A percentile compares a stretch with the other conserved stretches of the same genome.
These are phyloP conservation scores for Ceratocystis smalleyi DNA, from an alignment of 2,329 filamentous ascomycete species.

Conservation along the genomic window DNA sequence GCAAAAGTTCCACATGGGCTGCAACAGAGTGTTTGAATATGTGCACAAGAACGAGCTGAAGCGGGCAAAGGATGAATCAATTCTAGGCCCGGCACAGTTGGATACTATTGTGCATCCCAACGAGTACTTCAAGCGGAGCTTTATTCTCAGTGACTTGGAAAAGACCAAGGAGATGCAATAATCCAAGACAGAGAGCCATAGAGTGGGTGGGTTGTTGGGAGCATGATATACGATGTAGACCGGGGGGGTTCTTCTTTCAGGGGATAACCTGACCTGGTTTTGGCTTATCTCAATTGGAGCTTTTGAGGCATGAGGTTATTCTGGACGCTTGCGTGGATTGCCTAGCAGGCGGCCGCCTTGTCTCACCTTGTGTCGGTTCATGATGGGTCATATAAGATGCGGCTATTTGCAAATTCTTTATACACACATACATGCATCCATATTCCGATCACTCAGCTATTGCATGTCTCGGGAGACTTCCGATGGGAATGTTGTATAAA, in stretches of 20 bases:
- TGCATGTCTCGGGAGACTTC: neutral
- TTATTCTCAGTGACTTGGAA: constrained; percentile 65
- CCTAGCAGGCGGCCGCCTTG: no score
- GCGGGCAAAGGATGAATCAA: constrained; percentile 57
- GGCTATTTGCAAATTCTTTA: neutral
- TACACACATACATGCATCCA: no score
- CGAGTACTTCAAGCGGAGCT: constrained; percentile 93
- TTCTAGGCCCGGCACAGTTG: constrained; percentile 58
- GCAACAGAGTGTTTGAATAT: constrained; percentile 90
- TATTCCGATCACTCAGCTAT: neutral
- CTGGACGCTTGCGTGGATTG: no score
- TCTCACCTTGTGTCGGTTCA: no score
- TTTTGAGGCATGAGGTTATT: no score
- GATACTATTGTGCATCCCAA: constrained; percentile 97
- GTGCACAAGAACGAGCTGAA: constrained; percentile 66
- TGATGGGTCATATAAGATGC: no score
- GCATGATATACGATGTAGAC: neutral
- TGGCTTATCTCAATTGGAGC: no score
- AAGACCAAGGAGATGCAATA: constrained; percentile 20
- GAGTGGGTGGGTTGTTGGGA: neutral
- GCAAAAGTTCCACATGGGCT: constrained; percentile 85
- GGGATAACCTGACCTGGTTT: no score
- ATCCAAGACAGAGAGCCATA: constrained; percentile 9
- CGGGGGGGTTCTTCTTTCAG: neutral
- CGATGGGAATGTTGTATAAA: neutral